A percentile compares a stretch with the other conserved stretches of the same genome.
phyloP scores from a whole-genome alignment of 106 monocot genomes.

The Dioscorea alata region DNA sequence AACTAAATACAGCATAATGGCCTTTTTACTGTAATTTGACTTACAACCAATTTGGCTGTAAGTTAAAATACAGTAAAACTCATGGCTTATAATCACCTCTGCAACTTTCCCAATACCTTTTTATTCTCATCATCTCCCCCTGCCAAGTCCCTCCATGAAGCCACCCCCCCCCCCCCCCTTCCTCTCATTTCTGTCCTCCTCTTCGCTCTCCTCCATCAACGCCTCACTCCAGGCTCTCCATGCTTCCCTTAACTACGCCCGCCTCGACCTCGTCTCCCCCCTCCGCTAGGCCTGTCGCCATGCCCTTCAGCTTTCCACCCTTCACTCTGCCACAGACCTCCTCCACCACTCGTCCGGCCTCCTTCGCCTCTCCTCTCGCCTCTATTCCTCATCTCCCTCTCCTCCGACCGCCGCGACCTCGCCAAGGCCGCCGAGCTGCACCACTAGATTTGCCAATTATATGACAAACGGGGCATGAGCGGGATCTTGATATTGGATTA shows the following conservation, averaged over 20 bases:
- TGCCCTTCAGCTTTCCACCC: constrained; percentile 69
- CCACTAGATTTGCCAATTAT: constrained; percentile 61
- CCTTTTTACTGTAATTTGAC: no score
- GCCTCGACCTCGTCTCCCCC: constrained; percentile 58
- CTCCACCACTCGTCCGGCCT: no score
- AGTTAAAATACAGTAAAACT: no score
- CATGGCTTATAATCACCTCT: no score
- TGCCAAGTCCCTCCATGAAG: constrained; percentile 72
- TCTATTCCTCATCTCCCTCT: no score
- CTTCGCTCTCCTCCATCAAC: constrained; percentile 57
- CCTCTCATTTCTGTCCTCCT: constrained; percentile 57
- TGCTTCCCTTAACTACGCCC: constrained; percentile 44
- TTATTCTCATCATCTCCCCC: no score
- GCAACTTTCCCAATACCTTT: no score
- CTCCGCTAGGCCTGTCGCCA: constrained; percentile 31
- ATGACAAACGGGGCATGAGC: constrained; percentile 54
- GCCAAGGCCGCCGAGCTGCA: constrained; percentile 92
- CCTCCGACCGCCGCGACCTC: constrained; percentile 38
- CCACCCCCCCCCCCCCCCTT: constrained; percentile 51
- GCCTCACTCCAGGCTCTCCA: constrained; percentile 37
- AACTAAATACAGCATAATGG: no score
- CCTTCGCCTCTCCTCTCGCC: constrained; percentile 39
- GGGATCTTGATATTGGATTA: no score
- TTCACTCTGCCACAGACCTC: constrained; percentile 64
- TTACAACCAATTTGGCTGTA: no score